A percentile compares a stretch with the other conserved stretches of the same genome.
Conservation (phyloP, 2,329 filamentous ascomycete species). For the Sporothrix phasma region DNA sequence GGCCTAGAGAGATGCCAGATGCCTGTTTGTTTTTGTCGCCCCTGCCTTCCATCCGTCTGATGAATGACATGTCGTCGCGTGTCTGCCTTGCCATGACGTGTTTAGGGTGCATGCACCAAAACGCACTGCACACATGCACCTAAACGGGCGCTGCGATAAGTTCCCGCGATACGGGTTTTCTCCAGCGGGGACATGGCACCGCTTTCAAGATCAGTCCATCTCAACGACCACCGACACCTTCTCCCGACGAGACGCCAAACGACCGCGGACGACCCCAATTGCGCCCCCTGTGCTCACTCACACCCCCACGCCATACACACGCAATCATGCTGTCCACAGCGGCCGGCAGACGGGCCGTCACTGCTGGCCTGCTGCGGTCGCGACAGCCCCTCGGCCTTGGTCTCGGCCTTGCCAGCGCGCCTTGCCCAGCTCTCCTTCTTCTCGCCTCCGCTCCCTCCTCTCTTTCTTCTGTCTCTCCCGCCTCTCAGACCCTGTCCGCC, state of each 20-base stretch:
- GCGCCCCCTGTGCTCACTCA: neutral
- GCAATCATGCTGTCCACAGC: slow-evolving; percentile 16
- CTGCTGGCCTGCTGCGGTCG: slow-evolving; percentile 13
- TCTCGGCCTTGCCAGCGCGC: neutral
- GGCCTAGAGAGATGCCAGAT: neutral
- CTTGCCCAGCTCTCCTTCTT: neutral
- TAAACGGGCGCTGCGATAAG: slow-evolving; percentile 3
- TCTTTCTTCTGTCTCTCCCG: neutral
- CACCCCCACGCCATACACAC: neutral
- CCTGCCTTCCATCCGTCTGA: neutral
- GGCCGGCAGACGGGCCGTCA: slow-evolving; percentile 9
- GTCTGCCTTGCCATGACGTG: slow-evolving; percentile 9
- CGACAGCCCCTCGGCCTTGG: slow-evolving; percentile 5
- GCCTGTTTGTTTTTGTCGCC: neutral
- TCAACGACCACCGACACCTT: neutral
- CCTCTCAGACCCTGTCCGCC: neutral
- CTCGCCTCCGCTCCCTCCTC: slow-evolving; percentile 2
- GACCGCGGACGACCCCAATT: neutral
- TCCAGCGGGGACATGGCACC: neutral
- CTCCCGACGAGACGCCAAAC: neutral
- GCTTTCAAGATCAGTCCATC: slow-evolving; percentile 9
- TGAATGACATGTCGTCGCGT: neutral
- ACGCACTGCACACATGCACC: neutral
- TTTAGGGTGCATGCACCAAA: slow-evolving; percentile 2
- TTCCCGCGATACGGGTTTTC: slow-evolving; percentile 4